phyloP scores from a whole-genome alignment of 2,329 filamentous ascomycete genomes.

The Didymella exigua region DNA sequence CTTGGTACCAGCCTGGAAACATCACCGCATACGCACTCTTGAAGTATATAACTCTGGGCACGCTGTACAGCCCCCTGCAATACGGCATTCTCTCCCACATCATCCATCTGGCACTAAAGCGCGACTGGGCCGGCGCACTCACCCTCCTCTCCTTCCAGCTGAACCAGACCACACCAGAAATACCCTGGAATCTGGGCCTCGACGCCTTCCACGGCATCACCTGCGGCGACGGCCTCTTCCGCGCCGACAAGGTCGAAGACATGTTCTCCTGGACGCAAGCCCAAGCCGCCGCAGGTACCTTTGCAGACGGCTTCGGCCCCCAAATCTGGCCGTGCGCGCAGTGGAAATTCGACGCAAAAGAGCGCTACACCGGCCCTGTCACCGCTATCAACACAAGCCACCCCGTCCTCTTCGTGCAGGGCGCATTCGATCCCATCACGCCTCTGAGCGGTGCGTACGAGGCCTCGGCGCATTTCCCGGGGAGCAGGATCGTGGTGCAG shows the following conservation, averaged over 20 bases:
- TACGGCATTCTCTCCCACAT: background rate
- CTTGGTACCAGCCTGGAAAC: conserved; percentile 19
- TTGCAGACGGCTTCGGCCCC: conserved; percentile 13
- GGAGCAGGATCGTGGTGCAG: conserved; percentile 21
- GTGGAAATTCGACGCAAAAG: conserved; percentile 24
- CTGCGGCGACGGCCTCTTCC: conserved; percentile 20
- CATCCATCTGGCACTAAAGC: conserved; percentile 3
- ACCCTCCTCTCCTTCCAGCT: background rate
- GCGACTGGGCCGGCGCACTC: conserved; percentile 9
- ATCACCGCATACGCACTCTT: conserved; percentile 7
- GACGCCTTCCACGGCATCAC: conserved; percentile 22
- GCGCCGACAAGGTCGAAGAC: conserved; percentile 18
- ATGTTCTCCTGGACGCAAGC: conserved; percentile 17
- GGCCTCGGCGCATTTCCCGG: conserved; percentile 18
- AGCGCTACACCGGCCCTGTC: conserved; percentile 21
- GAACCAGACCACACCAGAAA: conserved; percentile 14
- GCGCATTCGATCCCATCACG: conserved; percentile 24
- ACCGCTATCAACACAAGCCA: conserved; percentile 21
- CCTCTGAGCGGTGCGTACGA: conserved; percentile 24
- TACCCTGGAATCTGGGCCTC: conserved; percentile 13
- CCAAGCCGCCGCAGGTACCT: conserved; percentile 17
- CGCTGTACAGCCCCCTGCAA: conserved; percentile 9
- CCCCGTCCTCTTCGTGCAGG: conserved; percentile 23
- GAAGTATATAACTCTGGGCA: conserved; percentile 9
- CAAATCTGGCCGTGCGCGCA: conserved; percentile 24